Percentiles rank a stretch among this genome's conserved stretches.
These are phyloP conservation scores for Aphanomyces invadans DNA, from an alignment of 352 stramenopile genomes.

Conservation along the genomic window DNA sequence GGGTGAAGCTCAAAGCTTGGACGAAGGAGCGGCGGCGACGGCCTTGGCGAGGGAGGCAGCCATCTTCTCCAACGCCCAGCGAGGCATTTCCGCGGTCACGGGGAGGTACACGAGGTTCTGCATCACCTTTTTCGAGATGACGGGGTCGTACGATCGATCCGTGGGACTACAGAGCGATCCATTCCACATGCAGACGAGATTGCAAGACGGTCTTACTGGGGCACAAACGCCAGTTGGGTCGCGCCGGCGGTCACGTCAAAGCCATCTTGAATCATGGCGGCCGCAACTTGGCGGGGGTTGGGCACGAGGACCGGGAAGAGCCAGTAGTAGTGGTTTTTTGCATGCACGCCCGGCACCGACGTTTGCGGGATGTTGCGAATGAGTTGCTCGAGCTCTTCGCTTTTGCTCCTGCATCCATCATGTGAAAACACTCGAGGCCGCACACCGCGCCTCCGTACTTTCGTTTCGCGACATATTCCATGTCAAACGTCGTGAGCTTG, in stretches of 20 bases:
- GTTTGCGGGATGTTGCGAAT: constrained; percentile 51
- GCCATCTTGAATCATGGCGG: constrained; percentile 66
- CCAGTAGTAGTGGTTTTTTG: constrained; percentile 73
- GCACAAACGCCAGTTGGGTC: constrained; percentile 61
- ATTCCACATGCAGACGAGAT: not conserved
- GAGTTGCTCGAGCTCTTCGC: constrained; percentile 45
- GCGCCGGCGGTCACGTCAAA: constrained; percentile 75
- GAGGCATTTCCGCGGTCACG: constrained; percentile 62
- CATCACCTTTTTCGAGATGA: constrained; percentile 66
- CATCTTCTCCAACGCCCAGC: constrained; percentile 78
- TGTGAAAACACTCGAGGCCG: not conserved
- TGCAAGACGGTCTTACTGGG: constrained; percentile 34
- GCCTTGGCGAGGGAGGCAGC: constrained; percentile 47
- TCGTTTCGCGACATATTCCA: constrained; percentile 60
- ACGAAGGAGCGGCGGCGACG: constrained; percentile 17
- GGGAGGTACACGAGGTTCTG: constrained; percentile 70
- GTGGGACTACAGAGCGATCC: constrained; percentile 30
- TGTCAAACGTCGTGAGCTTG: constrained; percentile 56
- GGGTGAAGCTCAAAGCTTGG: too few species aligned
- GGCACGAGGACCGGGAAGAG: constrained; percentile 68
- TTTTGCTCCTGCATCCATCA: constrained; percentile 42
- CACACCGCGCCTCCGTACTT: constrained; percentile 31
- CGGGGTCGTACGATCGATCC: constrained; percentile 44
- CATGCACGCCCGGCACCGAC: constrained; percentile 47
- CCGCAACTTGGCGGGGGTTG: constrained; percentile 40